A percentile compares a stretch with the other conserved stretches of the same genome.
phyloP scores from a whole-genome alignment of 2,329 filamentous ascomycete species.

The Clonostachys rosea region DNA sequence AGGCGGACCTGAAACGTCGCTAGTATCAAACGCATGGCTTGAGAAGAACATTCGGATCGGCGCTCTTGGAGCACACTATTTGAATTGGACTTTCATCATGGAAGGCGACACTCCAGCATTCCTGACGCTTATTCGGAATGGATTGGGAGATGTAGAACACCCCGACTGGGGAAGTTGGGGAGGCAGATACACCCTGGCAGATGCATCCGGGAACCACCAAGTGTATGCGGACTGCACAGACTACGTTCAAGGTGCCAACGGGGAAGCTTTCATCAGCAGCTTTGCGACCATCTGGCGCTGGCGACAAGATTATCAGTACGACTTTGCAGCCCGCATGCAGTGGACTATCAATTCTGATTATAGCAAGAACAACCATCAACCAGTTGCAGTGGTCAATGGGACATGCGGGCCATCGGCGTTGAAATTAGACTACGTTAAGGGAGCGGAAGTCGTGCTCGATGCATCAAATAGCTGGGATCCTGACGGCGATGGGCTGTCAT shows the following conservation, averaged over 20 bases:
- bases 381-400: slow-evolving; percentile 34
- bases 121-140: slow-evolving; percentile 24
- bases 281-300: slow-evolving; percentile 33
- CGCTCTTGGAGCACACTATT: slow-evolving; percentile 33
- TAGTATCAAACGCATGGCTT: slow-evolving; percentile 43
- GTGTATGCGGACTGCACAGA: slow-evolving; percentile 15
- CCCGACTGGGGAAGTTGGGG: slow-evolving; percentile 43
- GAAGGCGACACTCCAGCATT: slow-evolving; percentile 46
- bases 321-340: slow-evolving; percentile 32
- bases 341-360: slow-evolving; percentile 23
- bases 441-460: slow-evolving; percentile 29
- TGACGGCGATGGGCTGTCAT: slow-evolving; percentile 30
- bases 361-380: slow-evolving; percentile 36
- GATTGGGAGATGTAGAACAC: slow-evolving; percentile 32
- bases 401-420: slow-evolving; percentile 25
- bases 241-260: slow-evolving; percentile 13
- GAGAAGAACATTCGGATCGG: slow-evolving; percentile 44
- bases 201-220: slow-evolving; percentile 11
- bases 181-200: slow-evolving; percentile 28
- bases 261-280: slow-evolving; percentile 11
- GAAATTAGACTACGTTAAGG: slow-evolving; percentile 28
- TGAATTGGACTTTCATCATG: slow-evolving; percentile 38
- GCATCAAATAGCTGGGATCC: slow-evolving; percentile 38
- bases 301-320: slow-evolving; percentile 29
- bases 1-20: slow-evolving; percentile 32